Conservation (phyloP, 2,329 filamentous ascomycete species). For the Hypoxylon sp. region DNA sequence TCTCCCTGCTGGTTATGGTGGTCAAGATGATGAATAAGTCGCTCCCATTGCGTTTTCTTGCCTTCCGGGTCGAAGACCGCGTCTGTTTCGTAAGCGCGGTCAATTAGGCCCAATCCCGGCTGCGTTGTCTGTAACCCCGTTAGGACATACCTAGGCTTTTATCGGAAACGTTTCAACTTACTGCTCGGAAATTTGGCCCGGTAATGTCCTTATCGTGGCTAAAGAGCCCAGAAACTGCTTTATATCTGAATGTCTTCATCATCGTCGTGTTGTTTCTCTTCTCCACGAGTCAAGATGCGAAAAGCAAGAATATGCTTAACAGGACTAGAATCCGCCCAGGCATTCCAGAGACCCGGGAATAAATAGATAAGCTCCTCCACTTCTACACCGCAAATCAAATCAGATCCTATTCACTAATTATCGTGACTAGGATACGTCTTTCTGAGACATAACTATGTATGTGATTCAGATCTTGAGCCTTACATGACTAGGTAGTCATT, state of each 20-base stretch:
- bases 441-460: background rate
- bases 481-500: background rate
- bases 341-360: constrained; percentile 2
- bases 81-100: constrained; percentile 41
- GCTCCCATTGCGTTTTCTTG: constrained; percentile 64
- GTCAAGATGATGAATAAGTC: constrained; percentile 62
- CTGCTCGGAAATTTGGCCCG: constrained; percentile 39
- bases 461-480: constrained; percentile 4
- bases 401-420: constrained; percentile 7
- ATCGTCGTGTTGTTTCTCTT: constrained; percentile 12
- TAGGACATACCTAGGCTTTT: constrained; percentile 2
- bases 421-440: background rate
- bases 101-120: constrained; percentile 34
- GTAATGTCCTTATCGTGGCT: constrained; percentile 35
- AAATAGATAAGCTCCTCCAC: constrained; percentile 4
- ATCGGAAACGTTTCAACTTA: constrained; percentile 17
- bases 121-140: constrained; percentile 29
- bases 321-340: constrained; percentile 11
- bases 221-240: constrained; percentile 38
- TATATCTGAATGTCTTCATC: constrained; percentile 21
- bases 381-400: background rate
- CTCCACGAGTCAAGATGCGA: constrained; percentile 8
- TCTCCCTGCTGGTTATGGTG: constrained; percentile 60
- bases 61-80: constrained; percentile 28
- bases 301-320: constrained; percentile 8